These are phyloP conservation scores for Trametes coccinea DNA, from an alignment of 768 basidiomycete genomes.

Conservation along the genomic window DNA sequence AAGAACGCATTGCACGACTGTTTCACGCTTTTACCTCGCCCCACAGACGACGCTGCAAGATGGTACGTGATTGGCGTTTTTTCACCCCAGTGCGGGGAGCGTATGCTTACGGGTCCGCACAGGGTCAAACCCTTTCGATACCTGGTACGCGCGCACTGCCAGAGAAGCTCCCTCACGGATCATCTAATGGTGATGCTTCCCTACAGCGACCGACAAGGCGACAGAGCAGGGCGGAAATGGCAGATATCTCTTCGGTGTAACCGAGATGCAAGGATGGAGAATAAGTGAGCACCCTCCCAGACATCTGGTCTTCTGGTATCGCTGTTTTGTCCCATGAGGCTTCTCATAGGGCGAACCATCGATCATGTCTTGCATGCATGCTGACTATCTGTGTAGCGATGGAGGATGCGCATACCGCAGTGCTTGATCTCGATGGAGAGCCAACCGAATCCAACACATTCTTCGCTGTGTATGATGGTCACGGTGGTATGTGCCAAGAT, in stretches of 20 bases:
- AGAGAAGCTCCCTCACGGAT: not conserved
- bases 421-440: slow-evolving; percentile 66
- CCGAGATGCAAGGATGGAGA: slow-evolving; percentile 99
- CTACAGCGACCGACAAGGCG: slow-evolving; percentile 77
- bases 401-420: slow-evolving; percentile 91
- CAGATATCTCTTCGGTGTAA: slow-evolving; percentile 71
- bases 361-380: not conserved
- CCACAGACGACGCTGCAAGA: slow-evolving; percentile 11
- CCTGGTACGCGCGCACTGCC: slow-evolving; percentile 22
- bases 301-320: not conserved
- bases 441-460: slow-evolving; percentile 61
- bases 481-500: slow-evolving; percentile 69
- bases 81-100: not conserved
- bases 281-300: slow-evolving; percentile 69
- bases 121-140: slow-evolving; percentile 34
- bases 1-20: not conserved
- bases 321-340: not conserved
- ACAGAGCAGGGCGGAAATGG: slow-evolving; percentile 72
- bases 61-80: slow-evolving; percentile 23
- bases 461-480: slow-evolving; percentile 98
- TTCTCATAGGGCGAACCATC: not conserved
- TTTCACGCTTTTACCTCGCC: not conserved
- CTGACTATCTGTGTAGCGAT: slow-evolving; percentile 60
- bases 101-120: not conserved
- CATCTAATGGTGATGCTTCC: slow-evolving; percentile 3